Conservation (phyloP, 1,284 basidiomycete species). For the Pterulicium gracile region DNA sequence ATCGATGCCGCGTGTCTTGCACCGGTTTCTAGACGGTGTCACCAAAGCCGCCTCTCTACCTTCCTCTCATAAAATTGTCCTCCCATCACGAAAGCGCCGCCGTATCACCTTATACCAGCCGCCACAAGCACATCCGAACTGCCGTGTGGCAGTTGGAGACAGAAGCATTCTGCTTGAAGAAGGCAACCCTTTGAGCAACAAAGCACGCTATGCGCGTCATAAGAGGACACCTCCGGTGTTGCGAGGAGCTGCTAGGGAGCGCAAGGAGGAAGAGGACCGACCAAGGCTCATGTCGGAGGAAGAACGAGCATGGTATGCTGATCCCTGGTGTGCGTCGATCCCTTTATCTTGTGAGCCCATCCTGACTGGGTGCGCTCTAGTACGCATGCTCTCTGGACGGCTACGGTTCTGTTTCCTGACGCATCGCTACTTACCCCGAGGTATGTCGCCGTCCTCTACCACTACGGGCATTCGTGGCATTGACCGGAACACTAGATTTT, state of each 20-base stretch:
- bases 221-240: not conserved
- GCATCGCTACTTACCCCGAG: conserved; percentile 40
- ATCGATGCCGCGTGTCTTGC: conserved; percentile 54
- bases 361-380: conserved; percentile 24
- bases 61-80: not conserved
- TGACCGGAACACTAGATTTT: conserved; percentile 36
- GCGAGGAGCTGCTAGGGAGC: not conserved
- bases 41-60: not conserved
- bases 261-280: conserved; percentile 20
- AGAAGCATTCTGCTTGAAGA: not conserved
- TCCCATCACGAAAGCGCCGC: not conserved
- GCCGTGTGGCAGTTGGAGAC: not conserved
- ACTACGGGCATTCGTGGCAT: conserved; percentile 1
- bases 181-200: not conserved
- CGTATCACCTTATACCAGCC: not conserved
- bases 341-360: conserved; percentile 3
- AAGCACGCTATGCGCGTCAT: not conserved
- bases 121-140: not conserved
- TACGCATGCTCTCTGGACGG: conserved; percentile 61
- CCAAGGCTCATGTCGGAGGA: conserved; percentile 47
- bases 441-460: conserved; percentile 23
- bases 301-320: conserved; percentile 59
- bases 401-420: conserved; percentile 45
- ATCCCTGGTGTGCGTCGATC: conserved; percentile 54
- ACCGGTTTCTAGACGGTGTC: conserved; percentile 37